phyloP scores from a whole-genome alignment of 2,329 filamentous ascomycete genomes.

The Harringtonia lauricola region DNA sequence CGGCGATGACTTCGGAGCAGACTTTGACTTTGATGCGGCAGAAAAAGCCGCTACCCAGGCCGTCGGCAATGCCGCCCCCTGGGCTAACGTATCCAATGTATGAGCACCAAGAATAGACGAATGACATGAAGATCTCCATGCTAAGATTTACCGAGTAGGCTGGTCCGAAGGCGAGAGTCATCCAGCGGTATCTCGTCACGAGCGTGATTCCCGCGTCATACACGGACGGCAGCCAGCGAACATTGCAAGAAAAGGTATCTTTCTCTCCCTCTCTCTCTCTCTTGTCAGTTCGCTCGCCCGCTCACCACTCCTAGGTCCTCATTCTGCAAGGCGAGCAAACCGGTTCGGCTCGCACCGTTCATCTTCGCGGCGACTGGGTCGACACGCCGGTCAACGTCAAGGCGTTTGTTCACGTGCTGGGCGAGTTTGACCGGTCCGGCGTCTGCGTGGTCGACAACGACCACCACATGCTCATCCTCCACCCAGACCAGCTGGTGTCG shows the following conservation, averaged over 20 bases:
- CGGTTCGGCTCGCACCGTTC: constrained; percentile 54
- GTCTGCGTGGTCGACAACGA: constrained; percentile 75
- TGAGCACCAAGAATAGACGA: neutral
- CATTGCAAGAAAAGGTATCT: constrained; percentile 60
- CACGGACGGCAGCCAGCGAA: constrained; percentile 47
- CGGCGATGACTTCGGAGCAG: constrained; percentile 64
- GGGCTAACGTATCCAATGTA: constrained; percentile 33
- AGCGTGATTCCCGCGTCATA: constrained; percentile 62
- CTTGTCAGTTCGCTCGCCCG: neutral
- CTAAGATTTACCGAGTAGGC: constrained; percentile 55
- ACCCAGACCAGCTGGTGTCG: constrained; percentile 91
- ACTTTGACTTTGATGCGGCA: constrained; percentile 66
- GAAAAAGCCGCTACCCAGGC: constrained; percentile 66
- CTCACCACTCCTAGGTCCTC: constrained; percentile 46
- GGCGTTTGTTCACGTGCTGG: constrained; percentile 79
- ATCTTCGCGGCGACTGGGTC: constrained; percentile 76
- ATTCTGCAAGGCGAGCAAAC: constrained; percentile 70
- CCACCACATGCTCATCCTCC: constrained; percentile 76
- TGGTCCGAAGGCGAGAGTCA: constrained; percentile 56
- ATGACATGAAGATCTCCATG: constrained; percentile 20
- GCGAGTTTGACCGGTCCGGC: constrained; percentile 57
- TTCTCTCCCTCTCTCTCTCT: neutral
- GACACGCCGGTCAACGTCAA: constrained; percentile 58
- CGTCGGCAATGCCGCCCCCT: constrained; percentile 1
- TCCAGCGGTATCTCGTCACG: constrained; percentile 78